These are phyloP conservation scores for Dissophora ornata DNA, from an alignment of 192 early-diverging fungal species.

Conservation along the genomic window DNA sequence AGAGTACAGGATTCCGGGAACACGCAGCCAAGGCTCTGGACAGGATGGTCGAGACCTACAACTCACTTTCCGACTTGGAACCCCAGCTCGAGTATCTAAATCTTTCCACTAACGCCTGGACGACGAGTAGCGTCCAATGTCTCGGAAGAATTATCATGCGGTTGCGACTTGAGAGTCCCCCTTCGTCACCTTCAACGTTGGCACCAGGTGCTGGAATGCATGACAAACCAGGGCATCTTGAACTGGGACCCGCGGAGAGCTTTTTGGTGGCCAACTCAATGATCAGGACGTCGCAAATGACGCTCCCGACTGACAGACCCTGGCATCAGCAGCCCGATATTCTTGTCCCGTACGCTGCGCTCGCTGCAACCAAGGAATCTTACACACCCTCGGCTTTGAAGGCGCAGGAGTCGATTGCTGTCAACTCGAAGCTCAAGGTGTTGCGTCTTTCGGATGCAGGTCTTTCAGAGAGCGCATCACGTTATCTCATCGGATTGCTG, in stretches of 20 bases:
- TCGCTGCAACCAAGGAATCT: constrained; percentile 25
- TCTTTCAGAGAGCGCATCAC: constrained; percentile 25
- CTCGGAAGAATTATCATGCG: constrained; percentile 25
- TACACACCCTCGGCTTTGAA: constrained; percentile 1
- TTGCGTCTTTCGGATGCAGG: constrained; percentile 30
- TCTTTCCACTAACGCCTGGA: constrained; percentile 31
- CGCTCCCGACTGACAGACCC: constrained; percentile 7
- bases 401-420: constrained; percentile 17
- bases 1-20: constrained; percentile 39
- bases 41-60: constrained; percentile 16
- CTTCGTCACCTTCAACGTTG: constrained; percentile 4
- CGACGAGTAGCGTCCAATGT: constrained; percentile 25
- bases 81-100: constrained; percentile 29
- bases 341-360: neutral
- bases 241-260: constrained; percentile 23
- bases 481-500: constrained; percentile 19
- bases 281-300: constrained; percentile 15
- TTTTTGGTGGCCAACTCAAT: constrained; percentile 39
- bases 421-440: constrained; percentile 34
- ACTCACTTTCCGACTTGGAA: neutral
- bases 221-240: neutral
- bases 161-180: constrained; percentile 4
- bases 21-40: constrained; percentile 24
- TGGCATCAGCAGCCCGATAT: constrained; percentile 24
- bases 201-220: neutral